These are phyloP conservation scores for Zygosaccharomyces pseudobailii DNA, from an alignment of 1,139 yeast species.

Conservation along the genomic window DNA sequence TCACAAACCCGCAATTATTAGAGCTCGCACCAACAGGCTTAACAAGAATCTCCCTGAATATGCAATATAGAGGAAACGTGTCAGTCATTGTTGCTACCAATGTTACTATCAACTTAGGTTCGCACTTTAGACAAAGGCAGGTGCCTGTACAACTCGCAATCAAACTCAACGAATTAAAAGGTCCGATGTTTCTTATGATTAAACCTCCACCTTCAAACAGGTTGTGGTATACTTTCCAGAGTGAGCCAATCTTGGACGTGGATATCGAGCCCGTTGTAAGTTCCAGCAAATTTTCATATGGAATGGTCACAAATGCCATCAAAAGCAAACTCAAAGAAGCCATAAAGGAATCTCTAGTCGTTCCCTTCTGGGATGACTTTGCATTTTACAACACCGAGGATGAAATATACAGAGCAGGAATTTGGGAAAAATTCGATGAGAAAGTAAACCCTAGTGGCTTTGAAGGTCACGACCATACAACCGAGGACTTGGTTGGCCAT, in stretches of 20 bases:
- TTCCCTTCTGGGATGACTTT: conserved; percentile 86
- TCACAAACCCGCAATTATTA: conserved; percentile 66
- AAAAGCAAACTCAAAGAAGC: conserved; percentile 77
- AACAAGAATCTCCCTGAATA: conserved; percentile 54
- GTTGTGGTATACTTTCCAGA: conserved; percentile 83
- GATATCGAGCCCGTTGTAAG: conserved; percentile 86
- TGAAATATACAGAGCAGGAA: conserved; percentile 84
- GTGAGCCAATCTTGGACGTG: conserved; percentile 70
- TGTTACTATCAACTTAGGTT: conserved; percentile 65
- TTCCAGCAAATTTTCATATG: conserved; percentile 71
- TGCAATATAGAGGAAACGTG: conserved; percentile 68
- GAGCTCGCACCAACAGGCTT: conserved; percentile 81
- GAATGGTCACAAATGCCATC: conserved; percentile 72
- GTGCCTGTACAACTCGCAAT: conserved; percentile 73
- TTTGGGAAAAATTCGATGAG: conserved; percentile 51
- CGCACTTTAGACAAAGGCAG: conserved; percentile 71
- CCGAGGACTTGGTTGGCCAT: background rate
- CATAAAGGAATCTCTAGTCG: conserved; percentile 69
- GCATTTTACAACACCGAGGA: conserved; percentile 59
- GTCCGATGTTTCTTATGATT: conserved; percentile 61
- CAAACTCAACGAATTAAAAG: conserved; percentile 62
- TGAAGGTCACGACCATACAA: background rate
- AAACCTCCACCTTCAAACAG: conserved; percentile 91
- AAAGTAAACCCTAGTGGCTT: background rate
- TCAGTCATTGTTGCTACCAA: conserved; percentile 76